Conservation (phyloP, 2,329 filamentous ascomycete species). For the Penicillium sp. region DNA sequence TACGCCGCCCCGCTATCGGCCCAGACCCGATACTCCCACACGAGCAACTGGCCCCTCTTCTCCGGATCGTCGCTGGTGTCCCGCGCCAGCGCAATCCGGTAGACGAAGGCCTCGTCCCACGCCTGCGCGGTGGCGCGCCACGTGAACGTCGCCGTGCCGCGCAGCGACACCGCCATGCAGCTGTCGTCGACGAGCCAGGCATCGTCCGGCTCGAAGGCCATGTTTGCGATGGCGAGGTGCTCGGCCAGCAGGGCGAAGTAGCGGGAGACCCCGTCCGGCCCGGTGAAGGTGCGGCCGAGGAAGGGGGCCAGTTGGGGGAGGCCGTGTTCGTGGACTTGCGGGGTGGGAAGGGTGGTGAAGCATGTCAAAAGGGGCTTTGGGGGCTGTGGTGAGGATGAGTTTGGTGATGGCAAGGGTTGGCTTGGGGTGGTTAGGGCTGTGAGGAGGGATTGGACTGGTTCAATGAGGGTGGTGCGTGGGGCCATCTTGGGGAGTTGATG, state of each 20-base stretch:
- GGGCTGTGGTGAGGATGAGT: slow-evolving; percentile 10
- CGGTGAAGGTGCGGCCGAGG: slow-evolving; percentile 42
- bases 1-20: slow-evolving; percentile 47
- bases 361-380: no score
- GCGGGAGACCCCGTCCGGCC: slow-evolving; percentile 31
- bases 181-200: slow-evolving; percentile 40
- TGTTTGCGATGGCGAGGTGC: slow-evolving; percentile 34
- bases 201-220: slow-evolving; percentile 37
- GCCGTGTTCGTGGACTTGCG: slow-evolving; percentile 41
- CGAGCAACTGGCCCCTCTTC: slow-evolving; percentile 23
- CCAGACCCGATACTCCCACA: slow-evolving; percentile 45
- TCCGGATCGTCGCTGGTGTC: slow-evolving; percentile 15
- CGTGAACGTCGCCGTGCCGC: slow-evolving; percentile 35
- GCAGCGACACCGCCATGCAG: slow-evolving; percentile 32
- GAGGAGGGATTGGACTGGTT: slow-evolving; percentile 30
- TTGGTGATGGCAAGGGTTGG: not conserved
- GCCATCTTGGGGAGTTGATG: slow-evolving; percentile 7
- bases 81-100: slow-evolving; percentile 37
- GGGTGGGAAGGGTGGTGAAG: slow-evolving; percentile 33
- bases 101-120: slow-evolving; percentile 45
- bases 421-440: slow-evolving; percentile 28
- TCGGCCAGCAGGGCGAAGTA: slow-evolving; percentile 40
- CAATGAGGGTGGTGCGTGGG: slow-evolving; percentile 22
- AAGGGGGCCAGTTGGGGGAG: slow-evolving; percentile 42
- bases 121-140: slow-evolving; percentile 35